phyloP scores from a whole-genome alignment of 768 basidiomycete species.

The Leccinum longicurvipes region DNA sequence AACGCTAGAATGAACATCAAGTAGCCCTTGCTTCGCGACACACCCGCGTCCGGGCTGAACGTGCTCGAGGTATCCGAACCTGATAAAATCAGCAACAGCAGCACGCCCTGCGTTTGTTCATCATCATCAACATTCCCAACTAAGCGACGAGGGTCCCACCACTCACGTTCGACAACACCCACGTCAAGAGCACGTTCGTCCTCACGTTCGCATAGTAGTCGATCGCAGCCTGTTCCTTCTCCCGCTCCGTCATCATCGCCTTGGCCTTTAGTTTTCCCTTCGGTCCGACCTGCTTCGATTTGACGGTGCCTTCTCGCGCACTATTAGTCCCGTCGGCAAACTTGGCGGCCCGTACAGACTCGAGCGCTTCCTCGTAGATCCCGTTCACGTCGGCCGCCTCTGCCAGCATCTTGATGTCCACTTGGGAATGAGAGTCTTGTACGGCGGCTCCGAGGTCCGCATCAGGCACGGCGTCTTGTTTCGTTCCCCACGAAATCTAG shows the following conservation, averaged over 20 bases:
- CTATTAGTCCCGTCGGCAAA: constrained; percentile 26
- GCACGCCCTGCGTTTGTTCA: constrained; percentile 52
- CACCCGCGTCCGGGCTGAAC: constrained; percentile 47
- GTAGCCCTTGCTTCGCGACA: constrained; percentile 67
- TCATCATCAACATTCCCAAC: neutral
- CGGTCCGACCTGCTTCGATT: constrained; percentile 6
- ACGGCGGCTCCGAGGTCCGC: constrained; percentile 81
- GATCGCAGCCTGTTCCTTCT: constrained; percentile 71
- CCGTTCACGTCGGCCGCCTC: constrained; percentile 80
- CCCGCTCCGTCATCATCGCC: constrained; percentile 44
- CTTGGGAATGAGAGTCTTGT: constrained; percentile 75
- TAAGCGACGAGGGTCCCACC: neutral
- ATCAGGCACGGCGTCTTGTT: constrained; percentile 72
- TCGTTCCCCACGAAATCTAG: constrained; percentile 95
- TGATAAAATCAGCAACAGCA: constrained; percentile 67
- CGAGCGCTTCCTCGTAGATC: constrained; percentile 80
- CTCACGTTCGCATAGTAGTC: constrained; percentile 88
- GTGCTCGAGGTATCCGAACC: constrained; percentile 54
- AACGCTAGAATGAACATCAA: constrained; percentile 78
- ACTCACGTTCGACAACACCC: constrained; percentile 82
- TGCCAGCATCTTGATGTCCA: constrained; percentile 83
- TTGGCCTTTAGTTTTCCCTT: constrained; percentile 17
- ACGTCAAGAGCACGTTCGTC: constrained; percentile 75
- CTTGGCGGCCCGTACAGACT: constrained; percentile 61
- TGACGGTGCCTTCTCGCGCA: neutral